A percentile compares a stretch with the other conserved stretches of the same genome.
Conservation (phyloP, 768 basidiomycete species). For the Boletus reticuloceps region DNA sequence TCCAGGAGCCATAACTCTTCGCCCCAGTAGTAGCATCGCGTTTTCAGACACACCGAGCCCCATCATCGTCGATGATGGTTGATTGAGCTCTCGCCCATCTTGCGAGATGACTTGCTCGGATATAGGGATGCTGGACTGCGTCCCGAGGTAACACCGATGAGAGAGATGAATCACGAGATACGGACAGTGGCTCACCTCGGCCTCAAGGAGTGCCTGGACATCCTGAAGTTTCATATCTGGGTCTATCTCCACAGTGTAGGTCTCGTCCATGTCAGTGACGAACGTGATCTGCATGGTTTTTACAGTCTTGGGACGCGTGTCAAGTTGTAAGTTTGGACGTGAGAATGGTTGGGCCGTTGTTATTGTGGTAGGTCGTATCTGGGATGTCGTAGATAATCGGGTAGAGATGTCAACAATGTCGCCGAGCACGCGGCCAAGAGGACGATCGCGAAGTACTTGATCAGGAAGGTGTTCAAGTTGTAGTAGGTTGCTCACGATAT, state of each 20-base stretch:
- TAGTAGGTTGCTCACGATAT: conserved; percentile 1
- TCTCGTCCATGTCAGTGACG: conserved; percentile 61
- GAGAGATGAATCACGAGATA: neutral
- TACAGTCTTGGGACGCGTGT: too few relatives aligned
- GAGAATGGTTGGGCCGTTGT: neutral
- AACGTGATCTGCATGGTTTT: conserved; percentile 68
- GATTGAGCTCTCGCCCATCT: conserved; percentile 61
- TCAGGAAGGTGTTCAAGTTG: conserved; percentile 21
- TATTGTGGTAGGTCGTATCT: neutral
- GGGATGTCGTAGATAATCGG: conserved; percentile 3
- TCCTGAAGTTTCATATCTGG: conserved; percentile 89
- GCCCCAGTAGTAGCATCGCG: conserved; percentile 66
- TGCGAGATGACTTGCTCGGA: conserved; percentile 72
- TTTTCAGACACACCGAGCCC: conserved; percentile 58
- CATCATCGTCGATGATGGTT: conserved; percentile 66
- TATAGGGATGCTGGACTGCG: conserved; percentile 71
- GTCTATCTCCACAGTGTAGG: conserved; percentile 78
- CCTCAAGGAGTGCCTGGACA: conserved; percentile 91
- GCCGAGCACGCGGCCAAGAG: neutral
- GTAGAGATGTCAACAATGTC: neutral
- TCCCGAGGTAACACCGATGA: neutral
- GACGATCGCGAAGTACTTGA: conserved; percentile 16
- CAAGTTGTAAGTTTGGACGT: too few relatives aligned
- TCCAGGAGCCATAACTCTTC: conserved; percentile 46
- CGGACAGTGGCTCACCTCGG: conserved; percentile 64